Conservation (phyloP, 108 stramenopile species). For the Bacterosira constricta region DNA sequence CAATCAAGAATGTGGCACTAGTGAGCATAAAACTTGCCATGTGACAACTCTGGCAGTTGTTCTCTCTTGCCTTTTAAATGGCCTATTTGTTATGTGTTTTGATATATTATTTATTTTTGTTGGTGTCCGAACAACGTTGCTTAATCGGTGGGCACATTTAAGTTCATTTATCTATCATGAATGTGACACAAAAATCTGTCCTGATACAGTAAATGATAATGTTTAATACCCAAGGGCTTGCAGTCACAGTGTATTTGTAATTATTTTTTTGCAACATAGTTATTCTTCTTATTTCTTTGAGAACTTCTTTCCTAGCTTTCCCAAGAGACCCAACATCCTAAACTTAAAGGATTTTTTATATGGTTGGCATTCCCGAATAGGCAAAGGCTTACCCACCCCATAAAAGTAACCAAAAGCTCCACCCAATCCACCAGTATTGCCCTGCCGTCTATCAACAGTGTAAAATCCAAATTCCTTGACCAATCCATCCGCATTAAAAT, state of each 20-base stretch:
- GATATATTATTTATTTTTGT: no score
- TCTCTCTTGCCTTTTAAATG: no score
- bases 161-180: no score
- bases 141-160: no score
- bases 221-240: no score
- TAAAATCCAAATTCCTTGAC: constrained; percentile 76
- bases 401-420: constrained; percentile 79
- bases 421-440: constrained; percentile 83
- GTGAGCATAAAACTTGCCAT: constrained; percentile 89
- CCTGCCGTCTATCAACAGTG: constrained; percentile 70
- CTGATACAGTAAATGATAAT: no score
- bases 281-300: constrained; percentile 11
- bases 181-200: no score
- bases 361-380: constrained; percentile 71
- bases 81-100: no score
- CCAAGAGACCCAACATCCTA: constrained; percentile 44
- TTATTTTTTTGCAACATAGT: no score
- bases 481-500: constrained; percentile 59
- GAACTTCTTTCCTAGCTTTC: constrained; percentile 41
- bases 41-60: no score
- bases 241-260: no score
- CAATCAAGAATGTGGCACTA: constrained; percentile 88
- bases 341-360: constrained; percentile 63
- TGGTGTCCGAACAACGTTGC: no score
- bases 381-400: constrained; percentile 71